A percentile compares a stretch with the other conserved stretches of the same genome.
Conservation (phyloP, 2,329 filamentous ascomycete genomes). For the Diaporthe sp. region DNA sequence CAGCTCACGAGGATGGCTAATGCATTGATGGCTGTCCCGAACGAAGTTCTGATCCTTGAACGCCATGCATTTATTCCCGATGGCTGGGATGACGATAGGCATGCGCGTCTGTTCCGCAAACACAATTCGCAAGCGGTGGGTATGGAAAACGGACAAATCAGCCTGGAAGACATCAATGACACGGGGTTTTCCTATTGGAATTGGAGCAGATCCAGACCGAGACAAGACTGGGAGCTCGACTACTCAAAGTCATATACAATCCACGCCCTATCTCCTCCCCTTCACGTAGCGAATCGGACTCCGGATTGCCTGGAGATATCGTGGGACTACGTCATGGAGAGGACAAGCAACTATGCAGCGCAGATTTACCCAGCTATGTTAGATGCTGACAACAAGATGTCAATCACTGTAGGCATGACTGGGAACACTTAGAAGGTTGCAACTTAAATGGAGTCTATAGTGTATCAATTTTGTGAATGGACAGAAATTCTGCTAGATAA, state of each 20-base stretch:
- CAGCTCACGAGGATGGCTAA: constrained; percentile 5
- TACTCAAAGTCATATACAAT: constrained; percentile 23
- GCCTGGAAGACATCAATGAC: not conserved
- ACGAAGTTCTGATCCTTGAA: not conserved
- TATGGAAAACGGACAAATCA: not conserved
- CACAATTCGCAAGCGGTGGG: not conserved
- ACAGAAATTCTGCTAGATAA: too few relatives aligned
- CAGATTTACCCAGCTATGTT: constrained; percentile 10
- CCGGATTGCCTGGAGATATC: constrained; percentile 8
- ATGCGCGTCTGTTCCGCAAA: not conserved
- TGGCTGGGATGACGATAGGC: not conserved
- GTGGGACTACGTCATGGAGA: constrained; percentile 21
- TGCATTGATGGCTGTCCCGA: not conserved
- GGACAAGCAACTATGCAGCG: constrained; percentile 13
- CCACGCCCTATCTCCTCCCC: constrained; percentile 4
- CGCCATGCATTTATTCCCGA: constrained; percentile 4
- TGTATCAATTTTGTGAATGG: not conserved
- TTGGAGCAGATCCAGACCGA: not conserved
- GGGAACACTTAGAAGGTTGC: not conserved
- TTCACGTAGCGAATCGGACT: not conserved
- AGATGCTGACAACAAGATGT: not conserved
- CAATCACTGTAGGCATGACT: not conserved
- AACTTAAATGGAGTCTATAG: too few relatives aligned
- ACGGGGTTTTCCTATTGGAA: constrained; percentile 11
- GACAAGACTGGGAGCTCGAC: constrained; percentile 12